A percentile compares a stretch with the other conserved stretches of the same genome.
phyloP scores from a whole-genome alignment of 2,329 filamentous ascomycete genomes.

The Knufia petricola region DNA sequence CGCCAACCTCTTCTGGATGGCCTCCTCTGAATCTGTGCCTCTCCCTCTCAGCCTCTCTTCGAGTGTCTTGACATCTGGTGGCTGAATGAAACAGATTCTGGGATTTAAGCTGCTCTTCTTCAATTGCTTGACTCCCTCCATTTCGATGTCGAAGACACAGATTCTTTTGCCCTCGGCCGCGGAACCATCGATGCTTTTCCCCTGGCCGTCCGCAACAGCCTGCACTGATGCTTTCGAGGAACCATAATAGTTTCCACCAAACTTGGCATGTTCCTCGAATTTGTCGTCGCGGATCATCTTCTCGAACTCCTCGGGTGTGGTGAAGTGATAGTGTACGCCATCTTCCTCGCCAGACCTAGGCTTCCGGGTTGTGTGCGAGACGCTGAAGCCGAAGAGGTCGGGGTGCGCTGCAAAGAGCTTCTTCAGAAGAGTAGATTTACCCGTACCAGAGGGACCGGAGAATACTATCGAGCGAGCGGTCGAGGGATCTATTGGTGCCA shows the following conservation, averaged over 20 bases:
- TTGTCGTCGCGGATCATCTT: slow-evolving; percentile 56
- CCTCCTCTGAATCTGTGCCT: slow-evolving; percentile 68
- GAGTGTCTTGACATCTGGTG: slow-evolving; percentile 63
- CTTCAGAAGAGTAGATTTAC: slow-evolving; percentile 36
- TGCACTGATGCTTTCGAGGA: slow-evolving; percentile 72
- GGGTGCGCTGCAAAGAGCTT: slow-evolving; percentile 34
- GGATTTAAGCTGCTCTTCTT: slow-evolving; percentile 64
- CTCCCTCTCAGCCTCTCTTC: slow-evolving; percentile 65
- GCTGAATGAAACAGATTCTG: slow-evolving; percentile 75
- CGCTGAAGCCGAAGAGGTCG: slow-evolving; percentile 34
- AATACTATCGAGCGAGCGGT: slow-evolving; percentile 31
- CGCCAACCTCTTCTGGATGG: slow-evolving; percentile 56
- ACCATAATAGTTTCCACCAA: slow-evolving; percentile 78
- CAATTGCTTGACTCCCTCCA: slow-evolving; percentile 94
- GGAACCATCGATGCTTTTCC: slow-evolving; percentile 21
- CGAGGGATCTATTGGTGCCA: slow-evolving; percentile 12
- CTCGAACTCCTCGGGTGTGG: slow-evolving; percentile 57
- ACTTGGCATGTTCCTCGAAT: slow-evolving; percentile 82
- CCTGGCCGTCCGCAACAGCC: slow-evolving; percentile 59
- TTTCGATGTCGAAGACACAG: slow-evolving; percentile 89
- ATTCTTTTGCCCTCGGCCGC: slow-evolving; percentile 53
- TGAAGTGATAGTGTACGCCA: slow-evolving; percentile 74
- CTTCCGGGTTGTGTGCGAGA: slow-evolving; percentile 65
- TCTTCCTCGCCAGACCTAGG: slow-evolving; percentile 67
- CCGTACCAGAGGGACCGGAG: slow-evolving; percentile 33